Evolutionary conservation across 352 stramenopile genomes (phyloP).

Genomic region (Phytophthora palmivora): DNA sequence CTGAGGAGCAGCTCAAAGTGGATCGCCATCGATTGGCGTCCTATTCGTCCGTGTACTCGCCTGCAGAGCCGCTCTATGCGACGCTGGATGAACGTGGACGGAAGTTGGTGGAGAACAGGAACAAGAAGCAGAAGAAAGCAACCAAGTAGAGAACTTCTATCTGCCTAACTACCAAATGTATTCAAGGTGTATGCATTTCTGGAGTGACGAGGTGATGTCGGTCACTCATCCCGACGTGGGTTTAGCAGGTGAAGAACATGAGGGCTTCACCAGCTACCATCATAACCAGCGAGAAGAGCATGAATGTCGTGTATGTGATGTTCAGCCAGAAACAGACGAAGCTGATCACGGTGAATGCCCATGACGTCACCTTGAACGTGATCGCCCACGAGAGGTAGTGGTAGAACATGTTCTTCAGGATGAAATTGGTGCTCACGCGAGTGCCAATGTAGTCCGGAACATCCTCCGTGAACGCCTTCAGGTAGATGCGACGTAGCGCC

Average conservation of each 20-base stretch:
- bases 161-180: conserved; percentile 36
- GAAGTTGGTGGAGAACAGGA: conserved; percentile 28
- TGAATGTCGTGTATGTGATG: conserved; percentile 74
- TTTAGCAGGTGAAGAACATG: conserved; percentile 84
- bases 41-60: conserved; percentile 73
- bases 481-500: conserved; percentile 79
- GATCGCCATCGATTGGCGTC: conserved; percentile 72
- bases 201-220: conserved; percentile 9
- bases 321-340: conserved; percentile 50
- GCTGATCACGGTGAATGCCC: conserved; percentile 48
- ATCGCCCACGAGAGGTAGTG: conserved; percentile 79
- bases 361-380: conserved; percentile 67
- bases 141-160: conserved; percentile 31
- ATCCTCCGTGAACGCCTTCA: conserved; percentile 75
- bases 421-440: conserved; percentile 52
- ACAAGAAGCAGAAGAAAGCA: conserved; percentile 43
- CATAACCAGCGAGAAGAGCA: conserved; percentile 57
- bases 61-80: conserved; percentile 54
- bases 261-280: conserved; percentile 61
- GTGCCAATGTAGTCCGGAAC: conserved; percentile 73
- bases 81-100: conserved; percentile 39
- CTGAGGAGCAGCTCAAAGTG: conserved; percentile 68
- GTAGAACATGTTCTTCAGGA: conserved; percentile 69
- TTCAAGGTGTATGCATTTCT: conserved; percentile 32
- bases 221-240: conserved; percentile 5